Percentiles rank a stretch among this genome's conserved stretches.
Evolutionary conservation across 257 asterid genomes (phyloP).

Genomic region (Solanum chilense): DNA sequence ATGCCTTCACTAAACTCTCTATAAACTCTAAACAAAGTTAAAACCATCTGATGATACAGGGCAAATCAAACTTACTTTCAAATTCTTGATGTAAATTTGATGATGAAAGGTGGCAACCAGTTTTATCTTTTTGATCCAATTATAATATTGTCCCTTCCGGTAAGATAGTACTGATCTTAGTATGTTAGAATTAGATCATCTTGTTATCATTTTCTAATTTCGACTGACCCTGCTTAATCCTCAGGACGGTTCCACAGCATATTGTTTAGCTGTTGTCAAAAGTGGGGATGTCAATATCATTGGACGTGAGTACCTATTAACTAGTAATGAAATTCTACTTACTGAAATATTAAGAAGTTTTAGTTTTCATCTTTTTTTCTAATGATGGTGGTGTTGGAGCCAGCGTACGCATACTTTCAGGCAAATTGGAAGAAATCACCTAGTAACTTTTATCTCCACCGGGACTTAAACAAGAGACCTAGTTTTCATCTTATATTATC

Average conservation of each 20-base stretch:
- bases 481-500: not conserved
- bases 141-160: conserved; percentile 33
- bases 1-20: not conserved
- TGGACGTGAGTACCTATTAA: conserved; percentile 69
- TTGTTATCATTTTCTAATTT: not conserved
- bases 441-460: not conserved
- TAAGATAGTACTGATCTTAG: conserved; percentile 9
- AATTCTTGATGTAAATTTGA: conserved; percentile 58
- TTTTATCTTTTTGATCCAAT: conserved; percentile 34
- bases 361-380: not conserved
- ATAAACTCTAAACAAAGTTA: not conserved
- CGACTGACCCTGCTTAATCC: not conserved
- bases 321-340: not conserved
- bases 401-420: not conserved
- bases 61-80: conserved; percentile 27
- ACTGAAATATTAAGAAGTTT: not conserved
- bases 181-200: not conserved
- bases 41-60: conserved; percentile 25
- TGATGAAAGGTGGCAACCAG: conserved; percentile 70
- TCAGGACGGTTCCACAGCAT: conserved; percentile 42
- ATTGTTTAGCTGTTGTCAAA: conserved; percentile 71
- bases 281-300: conserved; percentile 71
- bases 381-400: not conserved
- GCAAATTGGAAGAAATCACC: not conserved
- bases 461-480: not conserved